phyloP scores from a whole-genome alignment of 352 stramenopile genomes.

The Phytophthora vignae region DNA sequence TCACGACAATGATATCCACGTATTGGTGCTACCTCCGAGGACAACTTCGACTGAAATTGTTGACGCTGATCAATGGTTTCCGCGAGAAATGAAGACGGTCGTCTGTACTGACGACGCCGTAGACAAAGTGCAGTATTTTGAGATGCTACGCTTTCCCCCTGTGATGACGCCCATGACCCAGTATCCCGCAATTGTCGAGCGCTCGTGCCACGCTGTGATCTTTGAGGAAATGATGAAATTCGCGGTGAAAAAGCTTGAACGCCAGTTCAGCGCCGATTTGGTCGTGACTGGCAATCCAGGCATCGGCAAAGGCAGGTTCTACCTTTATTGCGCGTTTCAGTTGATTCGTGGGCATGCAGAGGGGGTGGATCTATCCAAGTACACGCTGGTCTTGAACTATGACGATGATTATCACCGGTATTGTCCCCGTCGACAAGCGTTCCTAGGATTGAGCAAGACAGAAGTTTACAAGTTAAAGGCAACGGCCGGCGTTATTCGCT shows the following conservation, averaged over 20 bases:
- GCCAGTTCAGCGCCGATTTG: not conserved
- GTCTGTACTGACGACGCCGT: no score
- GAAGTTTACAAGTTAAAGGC: not conserved
- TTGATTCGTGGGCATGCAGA: not conserved
- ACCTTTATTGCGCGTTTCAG: not conserved
- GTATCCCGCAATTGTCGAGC: no score
- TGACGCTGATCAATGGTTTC: not conserved
- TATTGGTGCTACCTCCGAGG: no score
- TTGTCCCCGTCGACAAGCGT: not conserved
- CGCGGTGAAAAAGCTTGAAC: not conserved
- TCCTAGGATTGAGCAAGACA: not conserved
- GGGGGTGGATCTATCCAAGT: not conserved
- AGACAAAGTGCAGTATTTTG: not conserved
- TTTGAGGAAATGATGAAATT: not conserved
- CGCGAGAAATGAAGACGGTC: not conserved
- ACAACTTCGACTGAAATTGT: not conserved
- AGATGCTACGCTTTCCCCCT: not conserved
- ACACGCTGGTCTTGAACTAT: not conserved
- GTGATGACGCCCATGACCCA: not conserved
- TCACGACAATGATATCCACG: no score
- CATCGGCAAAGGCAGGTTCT: not conserved
- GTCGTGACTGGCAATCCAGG: not conserved
- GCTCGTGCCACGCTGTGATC: not conserved
- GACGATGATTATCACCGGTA: not conserved
- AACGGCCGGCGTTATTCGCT: not conserved